Evolutionary conservation across 106 monocot genomes (phyloP), one percentile per base, ranked within the genome.

Genomic region (Phalaenopsis aphrodite): DNA sequence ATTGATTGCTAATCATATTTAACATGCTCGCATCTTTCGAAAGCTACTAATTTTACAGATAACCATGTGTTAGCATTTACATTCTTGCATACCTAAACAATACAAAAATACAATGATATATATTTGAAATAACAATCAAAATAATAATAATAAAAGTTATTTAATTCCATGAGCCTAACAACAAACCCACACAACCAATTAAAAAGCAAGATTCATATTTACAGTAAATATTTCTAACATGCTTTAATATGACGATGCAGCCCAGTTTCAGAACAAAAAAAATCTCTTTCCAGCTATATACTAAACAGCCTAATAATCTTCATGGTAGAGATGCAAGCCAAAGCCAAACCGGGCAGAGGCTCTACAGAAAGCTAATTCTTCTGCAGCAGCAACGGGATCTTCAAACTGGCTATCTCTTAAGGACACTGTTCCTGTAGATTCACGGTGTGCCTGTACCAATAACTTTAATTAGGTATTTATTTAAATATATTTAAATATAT

Each of bases 301-400:
- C n/a, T 14, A 1, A 45, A 52, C 30, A 1, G 5, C 58, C 41
- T 92, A 85, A 30, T 30, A 30, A 52, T 90, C 92, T 82, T 89
- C 88, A 73, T 97, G 96, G 75, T 94, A 94, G 38, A 97, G 86
- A 77, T 97, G 89, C 67, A 97, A 82, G 55, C 96, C 96, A 75
- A 97, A 90, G 41, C 96, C 96, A 85, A 97, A 94, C 24, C 96
- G 85, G 46, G 96, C 90, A 80, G 94, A 97, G 47, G 96, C 90
- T 85, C 86, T 90, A 83, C 91, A 85, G 74, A 97, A 97, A 18
- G 96, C 91, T 15, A 92, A 72, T 81, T 94, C 88, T 85, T 97
- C 96, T 2, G 96, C 96, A 45, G 84, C 83, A 46, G 86, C 80
- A 84, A 97, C 93, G 3, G 91, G 84, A 52, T 97, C 92, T 57